Conservation (phyloP, 2,329 filamentous ascomycete species). For the Penicillium oxalicum region DNA sequence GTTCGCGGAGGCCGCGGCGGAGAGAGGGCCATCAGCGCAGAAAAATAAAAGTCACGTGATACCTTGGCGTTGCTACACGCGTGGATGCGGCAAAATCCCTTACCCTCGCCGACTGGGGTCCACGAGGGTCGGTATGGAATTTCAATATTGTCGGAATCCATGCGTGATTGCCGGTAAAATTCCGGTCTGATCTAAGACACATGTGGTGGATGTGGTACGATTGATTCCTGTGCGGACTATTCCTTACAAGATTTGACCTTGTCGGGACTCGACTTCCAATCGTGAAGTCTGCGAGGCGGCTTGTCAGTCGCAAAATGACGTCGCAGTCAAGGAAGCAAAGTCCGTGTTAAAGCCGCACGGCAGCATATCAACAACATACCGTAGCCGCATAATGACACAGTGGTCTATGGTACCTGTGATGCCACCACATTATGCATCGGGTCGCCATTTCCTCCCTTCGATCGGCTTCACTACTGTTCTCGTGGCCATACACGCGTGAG, state of each 20-base stretch:
- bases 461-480: no score
- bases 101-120: background rate
- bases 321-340: slow-evolving; percentile 2
- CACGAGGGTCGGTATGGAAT: no score
- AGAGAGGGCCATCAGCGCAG: slow-evolving; percentile 8
- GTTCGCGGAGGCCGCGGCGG: slow-evolving; percentile 3
- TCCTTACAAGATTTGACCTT: no score
- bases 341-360: slow-evolving; percentile 10
- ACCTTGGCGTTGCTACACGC: slow-evolving; percentile 3
- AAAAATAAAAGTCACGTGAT: slow-evolving; percentile 12
- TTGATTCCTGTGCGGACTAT: no score
- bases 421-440: no score
- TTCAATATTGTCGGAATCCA: no score
- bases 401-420: background rate
- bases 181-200: background rate
- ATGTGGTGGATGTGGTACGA: background rate
- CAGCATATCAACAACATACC: background rate
- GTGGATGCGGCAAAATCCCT: background rate
- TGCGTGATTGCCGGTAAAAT: no score
- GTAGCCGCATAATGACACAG: background rate
- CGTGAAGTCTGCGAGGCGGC: background rate
- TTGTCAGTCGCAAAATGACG: slow-evolving; percentile 2
- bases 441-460: background rate
- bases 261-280: background rate
- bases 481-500: no score